A percentile compares a stretch with the other conserved stretches of the same genome.
Conservation (phyloP, 2,329 filamentous ascomycete species). For the Orbilia brochopaga region DNA sequence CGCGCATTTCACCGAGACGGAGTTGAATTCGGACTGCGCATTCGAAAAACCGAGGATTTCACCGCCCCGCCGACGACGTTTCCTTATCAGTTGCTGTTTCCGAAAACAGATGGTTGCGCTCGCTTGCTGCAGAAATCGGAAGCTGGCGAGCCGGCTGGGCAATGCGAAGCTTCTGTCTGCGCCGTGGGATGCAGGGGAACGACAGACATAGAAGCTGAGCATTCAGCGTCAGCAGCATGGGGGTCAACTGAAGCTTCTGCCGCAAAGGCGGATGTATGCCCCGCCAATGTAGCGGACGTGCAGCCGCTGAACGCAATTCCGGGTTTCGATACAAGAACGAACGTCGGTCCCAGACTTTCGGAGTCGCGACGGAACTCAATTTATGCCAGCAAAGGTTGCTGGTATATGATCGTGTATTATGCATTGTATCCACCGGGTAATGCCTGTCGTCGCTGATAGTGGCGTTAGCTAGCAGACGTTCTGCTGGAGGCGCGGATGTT, state of each 20-base stretch:
- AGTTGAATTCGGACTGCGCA: too few species aligned
- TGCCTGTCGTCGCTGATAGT: neutral
- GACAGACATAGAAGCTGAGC: neutral
- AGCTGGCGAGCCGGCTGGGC: slow-evolving; percentile 8
- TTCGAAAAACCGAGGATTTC: neutral
- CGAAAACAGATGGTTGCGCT: neutral
- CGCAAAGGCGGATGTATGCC: neutral
- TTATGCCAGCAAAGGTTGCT: neutral
- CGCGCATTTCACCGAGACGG: neutral
- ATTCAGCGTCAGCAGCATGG: neutral
- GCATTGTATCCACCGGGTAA: neutral
- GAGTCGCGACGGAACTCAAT: neutral
- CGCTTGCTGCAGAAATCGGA: neutral
- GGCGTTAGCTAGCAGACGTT: neutral
- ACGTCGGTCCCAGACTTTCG: neutral
- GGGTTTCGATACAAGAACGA: neutral
- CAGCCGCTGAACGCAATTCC: neutral
- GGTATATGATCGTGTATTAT: neutral
- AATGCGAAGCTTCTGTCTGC: neutral
- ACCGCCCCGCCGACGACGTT: neutral
- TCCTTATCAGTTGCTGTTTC: neutral
- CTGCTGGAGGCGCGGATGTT: too few species aligned
- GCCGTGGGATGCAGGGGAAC: neutral
- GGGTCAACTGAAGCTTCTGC: neutral
- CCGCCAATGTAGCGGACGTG: neutral